A percentile compares a stretch with the other conserved stretches of the same genome.
These are phyloP conservation scores for Grosmannia huntii DNA, from an alignment of 2,329 filamentous ascomycete species.

Conservation along the genomic window DNA sequence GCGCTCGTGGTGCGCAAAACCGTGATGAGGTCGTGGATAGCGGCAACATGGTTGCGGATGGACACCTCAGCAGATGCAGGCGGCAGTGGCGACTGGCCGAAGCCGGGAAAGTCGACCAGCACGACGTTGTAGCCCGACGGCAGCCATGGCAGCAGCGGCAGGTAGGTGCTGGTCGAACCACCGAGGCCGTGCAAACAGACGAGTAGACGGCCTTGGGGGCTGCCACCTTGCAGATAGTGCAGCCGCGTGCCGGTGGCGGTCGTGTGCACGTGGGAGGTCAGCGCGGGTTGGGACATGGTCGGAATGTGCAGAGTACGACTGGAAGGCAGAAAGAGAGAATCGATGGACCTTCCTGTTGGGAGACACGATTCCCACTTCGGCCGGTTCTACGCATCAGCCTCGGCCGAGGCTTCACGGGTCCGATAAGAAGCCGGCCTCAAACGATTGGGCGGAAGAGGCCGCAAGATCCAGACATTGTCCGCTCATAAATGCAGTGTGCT, in stretches of 20 bases:
- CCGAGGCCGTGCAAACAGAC: slow-evolving; percentile 19
- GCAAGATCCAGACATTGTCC: background rate
- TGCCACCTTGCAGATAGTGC: slow-evolving; percentile 16
- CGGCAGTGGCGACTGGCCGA: slow-evolving; percentile 14
- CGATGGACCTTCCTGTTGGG: no score
- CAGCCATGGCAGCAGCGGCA: slow-evolving; percentile 12
- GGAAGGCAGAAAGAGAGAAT: background rate
- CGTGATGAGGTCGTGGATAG: slow-evolving; percentile 15
- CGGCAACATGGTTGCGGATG: slow-evolving; percentile 15
- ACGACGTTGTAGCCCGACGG: slow-evolving; percentile 9
- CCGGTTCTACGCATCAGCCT: background rate
- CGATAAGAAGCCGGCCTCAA: background rate
- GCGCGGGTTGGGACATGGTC: background rate
- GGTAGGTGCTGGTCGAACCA: slow-evolving; percentile 14
- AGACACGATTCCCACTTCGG: background rate
- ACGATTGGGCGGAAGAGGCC: background rate
- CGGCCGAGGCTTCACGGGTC: background rate
- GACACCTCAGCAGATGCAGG: background rate
- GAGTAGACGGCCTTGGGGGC: slow-evolving; percentile 13
- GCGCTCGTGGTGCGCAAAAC: slow-evolving; percentile 5
- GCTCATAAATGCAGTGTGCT: background rate
- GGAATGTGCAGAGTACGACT: background rate
- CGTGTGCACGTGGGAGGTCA: slow-evolving; percentile 7
- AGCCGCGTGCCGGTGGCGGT: slow-evolving; percentile 14
- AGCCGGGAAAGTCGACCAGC: slow-evolving; percentile 18